A percentile compares a stretch with the other conserved stretches of the same genome.
Evolutionary conservation across 129 eudicot genomes (phyloP).

Genomic region (Arctium minus): DNA sequence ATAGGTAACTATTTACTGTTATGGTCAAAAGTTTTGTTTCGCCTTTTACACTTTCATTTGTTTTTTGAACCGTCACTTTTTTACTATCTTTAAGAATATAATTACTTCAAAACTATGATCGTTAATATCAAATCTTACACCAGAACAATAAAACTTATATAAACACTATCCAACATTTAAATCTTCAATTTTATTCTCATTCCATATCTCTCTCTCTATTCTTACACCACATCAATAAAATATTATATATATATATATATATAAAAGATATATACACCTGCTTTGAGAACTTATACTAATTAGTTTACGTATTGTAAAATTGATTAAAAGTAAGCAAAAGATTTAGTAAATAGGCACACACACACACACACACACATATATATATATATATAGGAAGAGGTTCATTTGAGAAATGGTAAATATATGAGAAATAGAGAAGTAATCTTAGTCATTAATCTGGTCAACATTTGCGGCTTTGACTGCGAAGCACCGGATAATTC

Average conservation of each 20-base stretch:
- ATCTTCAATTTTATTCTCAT: not conserved
- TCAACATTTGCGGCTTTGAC: no score
- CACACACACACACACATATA: no score
- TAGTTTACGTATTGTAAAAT: not conserved
- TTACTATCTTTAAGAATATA: constrained; percentile 2
- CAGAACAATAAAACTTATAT: not conserved
- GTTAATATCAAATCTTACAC: constrained; percentile 9
- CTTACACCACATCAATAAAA: not conserved
- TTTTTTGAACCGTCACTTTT: constrained; percentile 16
- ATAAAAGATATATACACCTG: no score
- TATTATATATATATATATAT: no score
- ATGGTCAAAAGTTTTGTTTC: constrained; percentile 24
- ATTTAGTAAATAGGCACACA: no score
- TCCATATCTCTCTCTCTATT: not conserved
- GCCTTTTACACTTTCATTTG: constrained; percentile 17
- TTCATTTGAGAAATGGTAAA: no score
- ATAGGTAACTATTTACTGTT: not conserved
- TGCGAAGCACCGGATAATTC: no score
- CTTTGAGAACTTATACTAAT: not conserved
- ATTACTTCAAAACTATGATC: constrained; percentile 1
- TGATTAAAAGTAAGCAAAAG: not conserved
- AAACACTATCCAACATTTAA: not conserved
- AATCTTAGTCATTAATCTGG: no score
- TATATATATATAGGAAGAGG: no score
- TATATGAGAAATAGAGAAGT: no score